Conservation (phyloP, 2,329 filamentous ascomycete genomes). For the Periconia macrospinosa region DNA sequence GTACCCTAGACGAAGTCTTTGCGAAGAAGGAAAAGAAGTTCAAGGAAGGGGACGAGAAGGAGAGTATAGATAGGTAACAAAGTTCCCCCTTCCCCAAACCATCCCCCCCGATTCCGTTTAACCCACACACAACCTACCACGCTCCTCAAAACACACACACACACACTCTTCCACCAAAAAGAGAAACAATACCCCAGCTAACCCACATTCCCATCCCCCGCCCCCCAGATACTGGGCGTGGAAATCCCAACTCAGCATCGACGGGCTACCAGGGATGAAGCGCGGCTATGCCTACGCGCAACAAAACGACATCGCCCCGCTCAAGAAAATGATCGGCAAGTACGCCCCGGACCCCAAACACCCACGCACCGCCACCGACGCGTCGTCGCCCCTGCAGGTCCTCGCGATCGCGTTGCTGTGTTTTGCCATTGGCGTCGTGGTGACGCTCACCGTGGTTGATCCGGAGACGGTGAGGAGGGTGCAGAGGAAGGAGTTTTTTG, state of each 20-base stretch:
- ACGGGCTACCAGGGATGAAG: constrained; percentile 50
- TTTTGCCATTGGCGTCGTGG: constrained; percentile 31
- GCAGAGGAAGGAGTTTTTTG: constrained; percentile 22
- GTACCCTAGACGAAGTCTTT: constrained; percentile 46
- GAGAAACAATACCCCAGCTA: neutral
- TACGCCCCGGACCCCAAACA: constrained; percentile 24
- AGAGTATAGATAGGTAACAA: constrained; percentile 47
- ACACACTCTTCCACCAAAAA: neutral
- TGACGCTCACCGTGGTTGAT: constrained; percentile 24
- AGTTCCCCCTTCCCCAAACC: too few species aligned
- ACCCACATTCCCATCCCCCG: too few species aligned
- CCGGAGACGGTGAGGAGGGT: constrained; percentile 25
- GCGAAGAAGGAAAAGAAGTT: constrained; percentile 43
- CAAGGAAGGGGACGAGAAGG: constrained; percentile 40
- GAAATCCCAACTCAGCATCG: constrained; percentile 48
- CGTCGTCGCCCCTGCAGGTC: constrained; percentile 17
- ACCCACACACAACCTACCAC: too few species aligned
- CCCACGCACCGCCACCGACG: constrained; percentile 8
- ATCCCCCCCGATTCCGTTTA: too few species aligned
- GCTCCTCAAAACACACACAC: too few species aligned
- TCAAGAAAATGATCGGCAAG: constrained; percentile 49
- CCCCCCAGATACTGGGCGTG: constrained; percentile 47
- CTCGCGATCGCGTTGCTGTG: constrained; percentile 32
- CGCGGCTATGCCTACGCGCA: constrained; percentile 41
- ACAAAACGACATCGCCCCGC: constrained; percentile 40